A percentile compares a stretch with the other conserved stretches of the same genome.
Conservation (phyloP, 1,284 basidiomycete genomes). For the Rhodotorula glutinis region DNA sequence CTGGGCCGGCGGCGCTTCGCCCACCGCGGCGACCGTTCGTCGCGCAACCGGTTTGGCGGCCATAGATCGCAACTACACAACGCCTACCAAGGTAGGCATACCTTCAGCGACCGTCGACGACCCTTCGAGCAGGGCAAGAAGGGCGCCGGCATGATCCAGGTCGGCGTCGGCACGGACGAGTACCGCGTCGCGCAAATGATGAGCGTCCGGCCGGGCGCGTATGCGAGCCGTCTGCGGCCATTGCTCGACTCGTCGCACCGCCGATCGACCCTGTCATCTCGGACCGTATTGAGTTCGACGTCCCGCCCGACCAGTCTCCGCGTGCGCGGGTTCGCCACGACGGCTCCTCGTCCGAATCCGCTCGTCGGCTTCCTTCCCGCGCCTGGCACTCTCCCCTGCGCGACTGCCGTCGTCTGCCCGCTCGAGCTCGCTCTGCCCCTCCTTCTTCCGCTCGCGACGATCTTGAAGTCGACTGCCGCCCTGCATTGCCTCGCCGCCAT, state of each 20-base stretch:
- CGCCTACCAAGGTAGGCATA: not conserved
- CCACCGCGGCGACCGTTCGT: not conserved
- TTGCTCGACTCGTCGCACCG: not conserved
- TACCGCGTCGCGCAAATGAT: not conserved
- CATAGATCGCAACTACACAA: not conserved
- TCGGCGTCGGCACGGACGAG: constrained; percentile 2
- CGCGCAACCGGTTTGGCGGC: not conserved
- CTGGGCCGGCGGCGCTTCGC: not conserved
- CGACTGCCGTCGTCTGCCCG: not conserved
- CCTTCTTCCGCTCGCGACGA: constrained; percentile 24
- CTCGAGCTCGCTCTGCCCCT: constrained; percentile 18
- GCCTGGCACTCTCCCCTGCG: not conserved
- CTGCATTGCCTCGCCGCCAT: constrained; percentile 27
- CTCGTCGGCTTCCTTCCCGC: not conserved
- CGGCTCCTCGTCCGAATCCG: not conserved
- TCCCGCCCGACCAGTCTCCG: no score
- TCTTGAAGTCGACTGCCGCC: constrained; percentile 36
- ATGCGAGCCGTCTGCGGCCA: not conserved
- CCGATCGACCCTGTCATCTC: no score
- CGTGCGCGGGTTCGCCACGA: constrained; percentile 8
- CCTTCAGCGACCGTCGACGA: not conserved
- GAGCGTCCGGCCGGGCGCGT: not conserved
- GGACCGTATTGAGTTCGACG: not conserved
- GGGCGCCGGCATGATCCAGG: not conserved
- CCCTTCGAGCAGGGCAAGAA: not conserved